Evolutionary conservation across 2,329 filamentous ascomycete genomes (phyloP), one percentile per base, ranked within the genome.

Genomic region (Epichloe gansuensis): DNA sequence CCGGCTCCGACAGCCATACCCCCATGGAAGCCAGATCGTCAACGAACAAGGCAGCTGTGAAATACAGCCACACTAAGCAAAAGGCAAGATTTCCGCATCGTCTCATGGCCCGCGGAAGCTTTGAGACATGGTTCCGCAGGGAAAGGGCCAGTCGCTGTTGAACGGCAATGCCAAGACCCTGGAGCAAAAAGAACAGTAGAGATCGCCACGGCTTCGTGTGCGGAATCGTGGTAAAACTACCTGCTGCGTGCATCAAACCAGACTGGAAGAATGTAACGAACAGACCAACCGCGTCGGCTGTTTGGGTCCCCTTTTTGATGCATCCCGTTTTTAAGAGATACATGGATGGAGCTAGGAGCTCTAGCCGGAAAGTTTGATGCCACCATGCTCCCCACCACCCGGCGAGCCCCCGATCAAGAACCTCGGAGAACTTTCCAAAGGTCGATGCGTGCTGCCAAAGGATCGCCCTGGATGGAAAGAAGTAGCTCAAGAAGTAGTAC

Each of bases 331-430:
- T 57, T 8, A 66, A 64, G 52, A 84, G 59, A 60, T 71, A 78
- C 2, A 65, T 66, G 0, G 75, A 70, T 0, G 84, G 83, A 4
- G 81, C 76, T 40, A 78, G 68, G 61, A 91, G 89, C 2, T 79
- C 81, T 51, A 81, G 76, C 1, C 89, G 84, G 69, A 95, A 94
- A 3, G 84, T 83, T 67, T 96, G 90, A 66, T 97, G 91, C 91
- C 91, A 96, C 76, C 82, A 91, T 23, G 73, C 74, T 44, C 86
- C 83, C 91, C 91, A 97, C 68, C 84, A 85, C 1, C 89, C 90
- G 1, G 78, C 75, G 2, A 96, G 72, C 0, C 91, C 90, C 53
- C 80, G 73, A 55, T 89, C 79, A 11, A 83, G 67, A 2, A 90
- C 72, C 27, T 72, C 67, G 0, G 60, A 59, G 51, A 76, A 69